Percentiles rank a stretch among this genome's conserved stretches.
Conservation (phyloP, 2,329 filamentous ascomycete genomes). For the Colletotrichum eremochloae region DNA sequence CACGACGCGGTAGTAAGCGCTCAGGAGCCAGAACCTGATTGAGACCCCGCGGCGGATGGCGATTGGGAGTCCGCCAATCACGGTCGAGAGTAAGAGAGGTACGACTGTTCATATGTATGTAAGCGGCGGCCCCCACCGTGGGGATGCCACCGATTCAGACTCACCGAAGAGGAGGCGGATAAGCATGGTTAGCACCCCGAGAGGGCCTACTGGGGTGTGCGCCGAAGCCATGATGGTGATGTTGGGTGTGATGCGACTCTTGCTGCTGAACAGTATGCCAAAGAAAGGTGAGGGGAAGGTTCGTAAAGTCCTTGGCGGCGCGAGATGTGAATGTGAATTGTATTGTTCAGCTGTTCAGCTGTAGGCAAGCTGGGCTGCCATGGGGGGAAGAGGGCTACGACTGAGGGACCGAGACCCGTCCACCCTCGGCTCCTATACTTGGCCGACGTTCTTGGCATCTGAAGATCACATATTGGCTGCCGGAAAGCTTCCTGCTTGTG, state of each 20-base stretch:
- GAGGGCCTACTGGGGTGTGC: not conserved
- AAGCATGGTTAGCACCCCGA: not conserved
- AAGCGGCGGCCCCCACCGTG: not conserved
- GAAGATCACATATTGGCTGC: not conserved
- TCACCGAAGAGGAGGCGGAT: not conserved
- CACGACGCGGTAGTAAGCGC: slow-evolving; percentile 1
- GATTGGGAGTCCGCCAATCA: slow-evolving; percentile 6
- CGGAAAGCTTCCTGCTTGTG: not conserved
- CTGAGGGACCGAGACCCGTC: not conserved
- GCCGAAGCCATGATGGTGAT: not conserved
- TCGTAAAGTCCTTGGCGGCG: not conserved
- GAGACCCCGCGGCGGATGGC: slow-evolving; percentile 10
- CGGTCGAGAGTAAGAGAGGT: not conserved
- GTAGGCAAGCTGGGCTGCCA: too few relatives aligned
- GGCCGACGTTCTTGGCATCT: not conserved
- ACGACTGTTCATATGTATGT: not conserved
- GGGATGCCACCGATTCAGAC: not conserved
- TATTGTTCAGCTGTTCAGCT: not conserved
- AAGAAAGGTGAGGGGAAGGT: not conserved
- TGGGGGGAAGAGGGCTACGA: not conserved
- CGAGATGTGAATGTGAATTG: not conserved
- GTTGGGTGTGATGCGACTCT: not conserved
- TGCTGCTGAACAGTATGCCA: not conserved
- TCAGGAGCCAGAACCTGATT: not conserved
- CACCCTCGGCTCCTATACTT: not conserved